Conservation (phyloP, 225 moss, liverwort and hornwort genomes). For the Straminergon stramineum region DNA sequence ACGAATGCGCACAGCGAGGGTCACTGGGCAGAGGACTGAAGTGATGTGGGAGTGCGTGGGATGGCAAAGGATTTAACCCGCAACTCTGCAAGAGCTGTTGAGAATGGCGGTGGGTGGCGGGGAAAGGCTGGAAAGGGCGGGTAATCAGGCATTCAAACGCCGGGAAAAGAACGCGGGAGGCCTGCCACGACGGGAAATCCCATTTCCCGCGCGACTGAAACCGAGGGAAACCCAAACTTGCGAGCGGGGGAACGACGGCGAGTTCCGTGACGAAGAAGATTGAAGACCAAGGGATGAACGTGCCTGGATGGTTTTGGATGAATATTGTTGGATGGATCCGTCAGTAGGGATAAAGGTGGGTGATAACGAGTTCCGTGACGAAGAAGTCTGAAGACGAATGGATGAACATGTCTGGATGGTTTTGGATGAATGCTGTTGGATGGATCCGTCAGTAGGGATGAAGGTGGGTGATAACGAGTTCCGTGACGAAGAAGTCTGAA, state of each 20-base stretch:
- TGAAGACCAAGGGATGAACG: not conserved
- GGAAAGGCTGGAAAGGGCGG: not conserved
- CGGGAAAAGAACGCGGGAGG: constrained; percentile 25
- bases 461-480: not conserved
- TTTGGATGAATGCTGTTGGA: not conserved
- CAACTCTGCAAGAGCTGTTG: constrained; percentile 5
- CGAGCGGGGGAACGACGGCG: not conserved
- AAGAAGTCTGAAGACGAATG: not conserved
- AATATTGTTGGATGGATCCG: not conserved
- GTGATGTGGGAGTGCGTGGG: accelerated
- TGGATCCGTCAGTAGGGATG: not conserved
- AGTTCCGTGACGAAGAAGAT: not conserved
- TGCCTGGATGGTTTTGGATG: not conserved
- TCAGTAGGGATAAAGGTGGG: not conserved
- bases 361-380: not conserved
- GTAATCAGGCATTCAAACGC: constrained; percentile 13
- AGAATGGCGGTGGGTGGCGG: not conserved
- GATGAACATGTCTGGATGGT: not conserved
- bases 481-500: not conserved
- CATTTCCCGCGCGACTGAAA: constrained; percentile 17
- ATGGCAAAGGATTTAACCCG: not conserved
- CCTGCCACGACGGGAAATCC: not conserved
- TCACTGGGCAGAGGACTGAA: accelerated
- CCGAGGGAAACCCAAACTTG: not conserved
- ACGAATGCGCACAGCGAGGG: not conserved